These are phyloP conservation scores for Tephrocybe sp. DNA, from an alignment of 768 basidiomycete species.

Conservation along the genomic window DNA sequence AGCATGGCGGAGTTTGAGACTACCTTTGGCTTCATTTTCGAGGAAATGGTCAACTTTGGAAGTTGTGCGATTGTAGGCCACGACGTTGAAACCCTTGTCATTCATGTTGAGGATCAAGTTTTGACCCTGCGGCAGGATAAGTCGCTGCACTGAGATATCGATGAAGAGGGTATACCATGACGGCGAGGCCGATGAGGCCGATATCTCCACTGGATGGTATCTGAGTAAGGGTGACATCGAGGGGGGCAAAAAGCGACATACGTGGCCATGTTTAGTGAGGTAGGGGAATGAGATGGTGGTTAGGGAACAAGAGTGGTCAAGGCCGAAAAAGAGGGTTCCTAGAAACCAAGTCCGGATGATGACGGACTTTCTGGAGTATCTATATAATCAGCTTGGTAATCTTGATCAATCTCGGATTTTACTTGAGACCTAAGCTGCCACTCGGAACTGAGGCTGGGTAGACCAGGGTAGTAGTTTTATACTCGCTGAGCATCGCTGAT, in stretches of 20 bases:
- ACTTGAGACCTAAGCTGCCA: neutral
- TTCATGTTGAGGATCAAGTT: conserved; percentile 99
- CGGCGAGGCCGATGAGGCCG: conserved; percentile 97
- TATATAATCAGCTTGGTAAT: conserved; percentile 25
- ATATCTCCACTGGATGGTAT: conserved; percentile 78
- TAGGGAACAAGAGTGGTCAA: conserved; percentile 33
- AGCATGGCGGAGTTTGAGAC: conserved; percentile 21
- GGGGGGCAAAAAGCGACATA: conserved; percentile 17
- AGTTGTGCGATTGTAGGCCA: conserved; percentile 96
- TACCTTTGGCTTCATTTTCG: conserved; percentile 97
- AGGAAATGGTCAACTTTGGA: conserved; percentile 97
- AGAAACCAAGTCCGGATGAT: conserved; percentile 21
- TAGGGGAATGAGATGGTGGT: conserved; percentile 31
- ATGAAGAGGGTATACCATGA: conserved; percentile 69
- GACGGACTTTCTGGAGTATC: conserved; percentile 20
- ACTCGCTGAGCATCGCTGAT: neutral
- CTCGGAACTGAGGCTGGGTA: conserved; percentile 1
- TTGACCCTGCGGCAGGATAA: conserved; percentile 66
- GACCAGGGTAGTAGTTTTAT: conserved; percentile 11
- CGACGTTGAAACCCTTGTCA: conserved; percentile 98
- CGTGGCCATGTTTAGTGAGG: conserved; percentile 48
- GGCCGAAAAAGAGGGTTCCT: conserved; percentile 26
- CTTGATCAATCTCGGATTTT: conserved; percentile 23
- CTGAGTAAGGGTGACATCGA: conserved; percentile 13
- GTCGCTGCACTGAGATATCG: conserved; percentile 18